These are phyloP conservation scores for Ganoderma sinense DNA, from an alignment of 1,284 basidiomycete genomes.

Conservation along the genomic window DNA sequence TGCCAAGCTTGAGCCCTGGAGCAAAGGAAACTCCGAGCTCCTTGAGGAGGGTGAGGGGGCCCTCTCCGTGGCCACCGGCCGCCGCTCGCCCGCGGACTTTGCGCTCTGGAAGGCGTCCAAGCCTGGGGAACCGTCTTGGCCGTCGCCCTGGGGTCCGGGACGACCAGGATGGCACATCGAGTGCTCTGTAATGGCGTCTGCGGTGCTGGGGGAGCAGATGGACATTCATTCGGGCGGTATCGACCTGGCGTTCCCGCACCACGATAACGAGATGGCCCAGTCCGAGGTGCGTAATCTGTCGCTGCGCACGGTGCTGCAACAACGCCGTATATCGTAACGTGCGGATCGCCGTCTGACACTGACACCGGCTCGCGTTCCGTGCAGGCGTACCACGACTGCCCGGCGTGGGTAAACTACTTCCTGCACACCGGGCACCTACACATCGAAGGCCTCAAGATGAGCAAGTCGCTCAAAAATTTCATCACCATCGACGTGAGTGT, in stretches of 20 bases:
- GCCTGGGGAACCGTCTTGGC: slow-evolving; percentile 98
- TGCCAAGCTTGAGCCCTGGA: slow-evolving; percentile 97
- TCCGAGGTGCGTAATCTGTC: slow-evolving; percentile 73
- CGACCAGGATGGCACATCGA: slow-evolving; percentile 99
- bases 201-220: slow-evolving; percentile 91
- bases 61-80: slow-evolving; percentile 66
- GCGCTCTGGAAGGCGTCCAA: slow-evolving; percentile 99
- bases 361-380: neutral
- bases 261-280: slow-evolving; percentile 99
- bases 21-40: slow-evolving; percentile 91
- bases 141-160: slow-evolving; percentile 96
- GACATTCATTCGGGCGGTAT: slow-evolving; percentile 99
- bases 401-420: slow-evolving; percentile 99
- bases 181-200: slow-evolving; percentile 98
- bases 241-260: slow-evolving; percentile 98
- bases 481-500: slow-evolving; percentile 94
- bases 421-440: slow-evolving; percentile 98
- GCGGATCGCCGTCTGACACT: slow-evolving; percentile 5
- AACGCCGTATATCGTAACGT: neutral
- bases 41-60: slow-evolving; percentile 94
- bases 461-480: slow-evolving; percentile 99
- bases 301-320: neutral
- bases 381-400: slow-evolving; percentile 92
- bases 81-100: slow-evolving; percentile 85
- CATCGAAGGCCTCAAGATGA: slow-evolving; percentile 99